A percentile compares a stretch with the other conserved stretches of the same genome.
Evolutionary conservation across 2,329 filamentous ascomycete species (phyloP).

Genomic region (Capronia americana): DNA sequence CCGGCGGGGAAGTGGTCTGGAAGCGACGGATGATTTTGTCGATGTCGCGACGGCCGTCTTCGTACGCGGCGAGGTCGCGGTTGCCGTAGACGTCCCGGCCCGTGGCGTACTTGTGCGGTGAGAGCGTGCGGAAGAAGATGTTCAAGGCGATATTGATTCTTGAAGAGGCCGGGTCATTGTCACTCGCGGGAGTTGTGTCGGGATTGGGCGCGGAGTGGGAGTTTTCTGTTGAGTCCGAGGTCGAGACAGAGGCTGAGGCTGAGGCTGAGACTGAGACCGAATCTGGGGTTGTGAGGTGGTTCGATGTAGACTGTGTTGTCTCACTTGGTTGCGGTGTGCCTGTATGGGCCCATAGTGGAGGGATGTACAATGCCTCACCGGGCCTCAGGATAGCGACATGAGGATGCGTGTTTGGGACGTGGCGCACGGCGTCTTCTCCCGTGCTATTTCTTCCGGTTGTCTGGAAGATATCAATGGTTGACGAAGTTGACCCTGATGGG

Average conservation of each 20-base stretch:
- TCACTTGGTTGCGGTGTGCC: slow-evolving; percentile 61
- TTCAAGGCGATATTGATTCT: slow-evolving; percentile 79
- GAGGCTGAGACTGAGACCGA: slow-evolving; percentile 3
- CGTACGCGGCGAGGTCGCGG: slow-evolving; percentile 81
- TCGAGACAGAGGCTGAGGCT: neutral
- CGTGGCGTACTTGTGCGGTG: slow-evolving; percentile 67
- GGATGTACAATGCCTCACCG: slow-evolving; percentile 81
- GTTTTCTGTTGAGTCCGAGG: slow-evolving; percentile 28
- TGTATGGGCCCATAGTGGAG: slow-evolving; percentile 83
- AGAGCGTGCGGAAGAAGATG: slow-evolving; percentile 79
- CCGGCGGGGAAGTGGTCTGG: neutral
- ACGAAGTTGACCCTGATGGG: slow-evolving; percentile 78
- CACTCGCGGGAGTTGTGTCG: neutral
- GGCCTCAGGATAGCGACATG: slow-evolving; percentile 70
- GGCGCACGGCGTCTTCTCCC: slow-evolving; percentile 51
- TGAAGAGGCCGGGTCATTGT: slow-evolving; percentile 2
- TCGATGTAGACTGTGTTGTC: neutral
- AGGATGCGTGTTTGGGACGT: slow-evolving; percentile 70
- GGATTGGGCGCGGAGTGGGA: neutral
- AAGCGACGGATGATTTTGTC: slow-evolving; percentile 61
- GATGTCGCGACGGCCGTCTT: slow-evolving; percentile 77
- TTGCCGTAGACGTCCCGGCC: slow-evolving; percentile 90
- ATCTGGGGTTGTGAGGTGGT: neutral
- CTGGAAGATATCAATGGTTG: slow-evolving; percentile 73
- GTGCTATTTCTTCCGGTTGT: slow-evolving; percentile 42